phyloP scores from a whole-genome alignment of 371 early-diverging fungal species.

The Capillidium rhysosporum region DNA sequence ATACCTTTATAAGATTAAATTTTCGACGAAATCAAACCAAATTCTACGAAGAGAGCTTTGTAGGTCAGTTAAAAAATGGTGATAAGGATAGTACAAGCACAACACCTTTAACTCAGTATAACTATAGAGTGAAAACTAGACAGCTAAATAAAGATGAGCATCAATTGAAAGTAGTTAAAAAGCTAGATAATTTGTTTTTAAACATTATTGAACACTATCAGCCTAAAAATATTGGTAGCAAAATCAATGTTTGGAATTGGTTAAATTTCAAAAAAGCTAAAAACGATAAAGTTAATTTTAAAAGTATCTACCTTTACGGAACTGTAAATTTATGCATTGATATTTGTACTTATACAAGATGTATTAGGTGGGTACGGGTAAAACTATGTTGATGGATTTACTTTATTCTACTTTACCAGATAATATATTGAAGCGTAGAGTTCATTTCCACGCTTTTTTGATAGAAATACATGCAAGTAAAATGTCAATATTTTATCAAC shows the following conservation, averaged over 20 bases:
- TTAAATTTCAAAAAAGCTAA: not conserved
- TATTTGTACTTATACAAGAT: not conserved
- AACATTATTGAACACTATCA: not conserved
- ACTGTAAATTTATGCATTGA: not conserved
- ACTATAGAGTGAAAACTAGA: not conserved
- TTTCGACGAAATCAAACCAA: not conserved
- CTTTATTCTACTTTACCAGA: constrained; percentile 56
- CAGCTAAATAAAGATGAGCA: not conserved
- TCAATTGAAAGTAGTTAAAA: not conserved
- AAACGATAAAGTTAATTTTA: not conserved
- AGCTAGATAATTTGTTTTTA: not conserved
- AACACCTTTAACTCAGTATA: not conserved
- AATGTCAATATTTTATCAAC: not conserved
- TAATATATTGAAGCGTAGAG: constrained; percentile 45
- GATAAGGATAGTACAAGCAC: not conserved
- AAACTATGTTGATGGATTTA: constrained; percentile 94
- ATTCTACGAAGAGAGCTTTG: not conserved
- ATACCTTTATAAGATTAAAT: not conserved
- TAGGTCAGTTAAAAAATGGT: no score
- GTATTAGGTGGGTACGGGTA: constrained; percentile 42
- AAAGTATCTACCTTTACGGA: not conserved
- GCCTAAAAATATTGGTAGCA: not conserved
- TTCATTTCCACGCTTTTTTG: constrained; percentile 94
- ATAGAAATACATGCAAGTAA: constrained; percentile 65
- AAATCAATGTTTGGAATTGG: not conserved